A percentile compares a stretch with the other conserved stretches of the same genome.
Conservation (phyloP, 352 stramenopile species). For the Pythium coloratum region DNA sequence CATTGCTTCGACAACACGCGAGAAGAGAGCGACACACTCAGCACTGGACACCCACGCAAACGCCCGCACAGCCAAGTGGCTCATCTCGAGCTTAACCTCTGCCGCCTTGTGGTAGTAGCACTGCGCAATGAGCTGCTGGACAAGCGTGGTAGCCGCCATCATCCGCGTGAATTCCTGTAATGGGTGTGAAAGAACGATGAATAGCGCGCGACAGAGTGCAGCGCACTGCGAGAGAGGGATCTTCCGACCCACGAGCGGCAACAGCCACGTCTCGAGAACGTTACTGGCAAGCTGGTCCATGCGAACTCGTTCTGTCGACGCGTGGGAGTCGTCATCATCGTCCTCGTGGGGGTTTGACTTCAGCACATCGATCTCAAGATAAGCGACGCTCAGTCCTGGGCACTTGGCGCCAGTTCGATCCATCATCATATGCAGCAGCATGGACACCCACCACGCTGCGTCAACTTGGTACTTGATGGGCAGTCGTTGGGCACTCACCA, state of each 20-base stretch:
- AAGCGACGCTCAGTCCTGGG: constrained; percentile 65
- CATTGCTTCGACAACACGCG: constrained; percentile 54
- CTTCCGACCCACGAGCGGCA: constrained; percentile 47
- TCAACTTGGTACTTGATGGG: constrained; percentile 63
- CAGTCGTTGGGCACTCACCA: constrained; percentile 43
- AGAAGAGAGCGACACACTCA: constrained; percentile 48
- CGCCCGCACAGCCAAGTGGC: constrained; percentile 51
- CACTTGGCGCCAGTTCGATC: constrained; percentile 64
- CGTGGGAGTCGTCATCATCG: constrained; percentile 44
- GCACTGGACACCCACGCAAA: constrained; percentile 56
- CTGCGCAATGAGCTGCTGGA: constrained; percentile 61
- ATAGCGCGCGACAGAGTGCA: constrained; percentile 55
- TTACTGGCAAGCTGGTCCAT: constrained; percentile 56
- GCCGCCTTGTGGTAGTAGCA: constrained; percentile 55
- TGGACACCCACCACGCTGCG: constrained; percentile 60
- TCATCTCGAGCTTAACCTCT: constrained; percentile 56
- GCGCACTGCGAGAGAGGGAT: constrained; percentile 54
- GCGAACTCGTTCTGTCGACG: constrained; percentile 49
- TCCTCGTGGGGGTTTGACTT: constrained; percentile 24
- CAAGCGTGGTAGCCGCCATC: constrained; percentile 38
- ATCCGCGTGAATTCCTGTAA: constrained; percentile 60
- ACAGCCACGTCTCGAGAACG: constrained; percentile 55
- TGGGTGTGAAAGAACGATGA: constrained; percentile 68
- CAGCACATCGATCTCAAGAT: constrained; percentile 64
- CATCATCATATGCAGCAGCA: constrained; percentile 87